Evolutionary conservation across 768 basidiomycete species (phyloP), one percentile per base, ranked within the genome.

Genomic region (Cystofilobasidium capitatum): DNA sequence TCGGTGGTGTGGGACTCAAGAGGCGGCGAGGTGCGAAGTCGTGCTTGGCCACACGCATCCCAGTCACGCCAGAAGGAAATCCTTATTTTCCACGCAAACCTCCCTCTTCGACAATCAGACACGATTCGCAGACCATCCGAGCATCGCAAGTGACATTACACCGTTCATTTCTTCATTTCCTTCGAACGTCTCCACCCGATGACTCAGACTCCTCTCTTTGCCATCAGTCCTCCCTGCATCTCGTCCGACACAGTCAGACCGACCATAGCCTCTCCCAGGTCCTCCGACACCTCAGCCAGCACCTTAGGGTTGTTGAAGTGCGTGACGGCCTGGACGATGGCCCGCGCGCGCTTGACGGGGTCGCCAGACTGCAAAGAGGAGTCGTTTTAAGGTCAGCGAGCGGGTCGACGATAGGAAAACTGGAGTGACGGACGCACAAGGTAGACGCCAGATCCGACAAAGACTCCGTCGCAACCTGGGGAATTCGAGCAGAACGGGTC

Each of bases 371-470:
- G 74, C 67, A 49, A 71, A 66, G 57, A 17, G 61, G 39, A n/a
- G 31, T 63, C 14, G 57, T 44, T 39, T 13, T 54, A 9, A 17
- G 2, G 62, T 17, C 3, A 36, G 29, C 13, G 37, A 60, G 17
- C 29, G 29, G 20, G 51, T 16, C n/a, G 37, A 33, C 33, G 55
- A 2, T 0, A 58, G 60, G 26, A 2, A 14, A 24, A 26, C 31
- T 6, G 24, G 24, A 61, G 26, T 14, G 10, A 12, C 20, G n/a
- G 42, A 81, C 86, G 58, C 71, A 87, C 91, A 77, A 88, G 85
- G 85, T 96, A 97, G 75, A 98, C 93, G 58, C 94, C 94, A 24
- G 92, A 96, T 44, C 94, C 94, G 69, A 99, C 94, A 73, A 99
- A 99, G 37, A 99, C 94, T 89, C 75, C 65, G 64, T 70, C 62